These are phyloP conservation scores for Aspergillus caelatus DNA, from an alignment of 2,329 filamentous ascomycete species.

Conservation along the genomic window DNA sequence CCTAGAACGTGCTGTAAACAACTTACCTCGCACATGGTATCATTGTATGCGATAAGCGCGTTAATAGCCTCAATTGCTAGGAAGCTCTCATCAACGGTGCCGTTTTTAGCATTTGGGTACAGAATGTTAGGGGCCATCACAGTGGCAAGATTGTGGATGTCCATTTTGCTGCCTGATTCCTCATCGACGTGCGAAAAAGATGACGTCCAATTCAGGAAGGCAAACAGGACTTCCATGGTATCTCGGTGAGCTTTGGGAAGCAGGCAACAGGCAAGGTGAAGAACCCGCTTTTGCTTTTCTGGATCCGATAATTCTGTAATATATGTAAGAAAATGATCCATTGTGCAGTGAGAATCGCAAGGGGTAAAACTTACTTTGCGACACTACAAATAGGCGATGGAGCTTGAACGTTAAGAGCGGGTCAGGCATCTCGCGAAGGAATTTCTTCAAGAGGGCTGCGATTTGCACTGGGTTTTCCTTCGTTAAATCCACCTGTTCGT, in stretches of 20 bases:
- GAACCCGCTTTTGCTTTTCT: constrained; percentile 77
- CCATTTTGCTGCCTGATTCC: constrained; percentile 97
- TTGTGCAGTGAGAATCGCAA: constrained; percentile 4
- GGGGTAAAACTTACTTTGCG: constrained; percentile 65
- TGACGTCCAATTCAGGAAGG: constrained; percentile 95
- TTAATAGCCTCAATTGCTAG: constrained; percentile 91
- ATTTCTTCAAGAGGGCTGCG: constrained; percentile 91
- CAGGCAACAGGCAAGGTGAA: constrained; percentile 90
- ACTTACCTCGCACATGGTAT: constrained; percentile 94
- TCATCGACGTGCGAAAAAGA: constrained; percentile 98
- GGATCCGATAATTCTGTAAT: constrained; percentile 72
- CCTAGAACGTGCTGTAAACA: neutral
- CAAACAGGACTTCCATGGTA: constrained; percentile 91
- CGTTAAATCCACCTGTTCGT: constrained; percentile 81
- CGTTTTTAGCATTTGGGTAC: constrained; percentile 69
- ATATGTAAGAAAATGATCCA: constrained; percentile 3
- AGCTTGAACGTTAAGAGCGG: constrained; percentile 94
- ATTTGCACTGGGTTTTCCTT: constrained; percentile 91
- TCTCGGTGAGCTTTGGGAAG: constrained; percentile 91
- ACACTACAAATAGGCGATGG: constrained; percentile 84
- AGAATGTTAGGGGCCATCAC: constrained; percentile 97
- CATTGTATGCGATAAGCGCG: constrained; percentile 86
- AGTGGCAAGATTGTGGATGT: constrained; percentile 94
- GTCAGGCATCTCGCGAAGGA: constrained; percentile 90
- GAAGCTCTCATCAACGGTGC: constrained; percentile 85